These are phyloP conservation scores for Gossypium lobatum DNA, from an alignment of 441 rosid species.

Conservation along the genomic window DNA sequence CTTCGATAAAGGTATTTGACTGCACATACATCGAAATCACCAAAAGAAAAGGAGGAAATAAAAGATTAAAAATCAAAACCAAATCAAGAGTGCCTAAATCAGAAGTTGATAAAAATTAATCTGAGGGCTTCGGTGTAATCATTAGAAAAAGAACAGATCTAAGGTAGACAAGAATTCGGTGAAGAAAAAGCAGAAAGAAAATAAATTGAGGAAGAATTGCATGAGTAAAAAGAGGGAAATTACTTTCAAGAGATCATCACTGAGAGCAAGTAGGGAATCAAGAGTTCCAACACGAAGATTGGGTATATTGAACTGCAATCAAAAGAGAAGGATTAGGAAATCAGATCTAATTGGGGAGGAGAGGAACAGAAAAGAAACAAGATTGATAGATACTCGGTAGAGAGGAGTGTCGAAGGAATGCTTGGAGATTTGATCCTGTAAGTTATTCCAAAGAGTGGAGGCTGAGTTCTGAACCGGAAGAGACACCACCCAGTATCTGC, in stretches of 20 bases:
- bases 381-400: slow-evolving; percentile 55
- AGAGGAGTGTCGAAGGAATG: slow-evolving; percentile 95
- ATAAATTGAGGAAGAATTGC: background rate
- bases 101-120: background rate
- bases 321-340: background rate
- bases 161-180: background rate
- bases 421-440: slow-evolving; percentile 90
- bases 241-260: slow-evolving; percentile 94
- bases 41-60: background rate
- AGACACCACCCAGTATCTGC: slow-evolving; percentile 88
- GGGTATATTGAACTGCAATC: slow-evolving; percentile 77
- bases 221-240: background rate
- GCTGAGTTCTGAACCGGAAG: slow-evolving; percentile 79
- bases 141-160: background rate
- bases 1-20: slow-evolving; percentile 91
- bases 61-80: background rate
- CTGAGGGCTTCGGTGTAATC: background rate
- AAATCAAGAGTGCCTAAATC: background rate
- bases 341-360: background rate
- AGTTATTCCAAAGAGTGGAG: slow-evolving; percentile 60
- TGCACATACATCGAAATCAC: slow-evolving; percentile 27
- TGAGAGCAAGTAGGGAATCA: slow-evolving; percentile 89
- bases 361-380: slow-evolving; percentile 13
- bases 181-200: background rate
- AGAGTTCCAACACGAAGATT: slow-evolving; percentile 98